Percentiles rank a stretch among this genome's conserved stretches.
Evolutionary conservation across 202 grass and related monocot species (phyloP).

Genomic region (Bolboschoenoplectus hybrid): DNA sequence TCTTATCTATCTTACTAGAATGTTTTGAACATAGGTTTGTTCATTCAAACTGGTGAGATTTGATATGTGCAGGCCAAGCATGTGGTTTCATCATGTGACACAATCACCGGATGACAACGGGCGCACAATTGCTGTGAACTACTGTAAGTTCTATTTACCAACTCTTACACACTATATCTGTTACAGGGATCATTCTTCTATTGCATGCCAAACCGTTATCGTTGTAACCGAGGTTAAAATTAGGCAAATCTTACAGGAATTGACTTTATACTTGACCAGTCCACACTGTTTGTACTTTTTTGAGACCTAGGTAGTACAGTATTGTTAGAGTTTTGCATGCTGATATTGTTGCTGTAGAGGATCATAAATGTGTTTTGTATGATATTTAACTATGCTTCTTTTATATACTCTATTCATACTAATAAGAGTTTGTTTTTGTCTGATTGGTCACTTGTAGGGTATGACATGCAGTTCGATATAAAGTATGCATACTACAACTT

Average conservation of each 20-base stretch:
- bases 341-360: background rate
- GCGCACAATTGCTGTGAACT: slow-evolving; percentile 88
- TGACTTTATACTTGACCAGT: background rate
- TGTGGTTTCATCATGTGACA: slow-evolving; percentile 98
- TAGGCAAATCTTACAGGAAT: background rate
- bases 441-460: slow-evolving; percentile 50
- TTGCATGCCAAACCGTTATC: background rate
- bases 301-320: background rate
- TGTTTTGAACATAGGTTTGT: slow-evolving; percentile 14
- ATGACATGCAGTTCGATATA: slow-evolving; percentile 97
- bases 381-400: background rate
- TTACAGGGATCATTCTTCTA: background rate
- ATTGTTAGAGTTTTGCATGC: background rate
- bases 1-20: background rate
- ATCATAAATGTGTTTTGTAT: background rate
- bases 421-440: background rate
- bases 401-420: background rate
- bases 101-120: slow-evolving; percentile 76
- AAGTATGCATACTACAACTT: slow-evolving; percentile 96
- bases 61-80: slow-evolving; percentile 57
- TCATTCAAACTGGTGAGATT: slow-evolving; percentile 9
- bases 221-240: slow-evolving; percentile 27
- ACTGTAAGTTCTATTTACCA: slow-evolving; percentile 46
- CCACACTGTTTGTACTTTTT: background rate
- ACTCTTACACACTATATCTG: background rate